These are phyloP conservation scores for Exophiala alcalophila DNA, from an alignment of 2,329 filamentous ascomycete genomes.

Conservation along the genomic window DNA sequence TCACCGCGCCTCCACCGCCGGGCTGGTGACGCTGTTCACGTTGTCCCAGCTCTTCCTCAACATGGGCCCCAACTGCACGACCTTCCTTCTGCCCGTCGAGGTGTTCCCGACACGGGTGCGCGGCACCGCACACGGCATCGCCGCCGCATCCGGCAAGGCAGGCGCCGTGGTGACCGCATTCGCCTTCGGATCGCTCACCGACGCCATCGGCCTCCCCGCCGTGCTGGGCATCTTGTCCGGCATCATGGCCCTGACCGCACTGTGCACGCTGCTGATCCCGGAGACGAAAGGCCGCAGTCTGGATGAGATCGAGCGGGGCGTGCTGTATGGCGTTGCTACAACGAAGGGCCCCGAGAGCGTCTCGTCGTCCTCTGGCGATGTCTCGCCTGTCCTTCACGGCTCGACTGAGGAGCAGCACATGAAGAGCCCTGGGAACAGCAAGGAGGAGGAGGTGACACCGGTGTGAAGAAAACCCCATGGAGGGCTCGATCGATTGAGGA, in stretches of 20 bases:
- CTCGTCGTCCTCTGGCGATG: background rate
- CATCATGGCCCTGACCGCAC: conserved; percentile 29
- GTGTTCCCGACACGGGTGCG: conserved; percentile 64
- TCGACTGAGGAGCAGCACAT: conserved; percentile 1
- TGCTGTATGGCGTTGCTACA: conserved; percentile 13
- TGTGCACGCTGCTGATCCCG: conserved; percentile 31
- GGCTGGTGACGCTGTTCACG: conserved; percentile 33
- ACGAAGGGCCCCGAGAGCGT: background rate
- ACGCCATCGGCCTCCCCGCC: conserved; percentile 28
- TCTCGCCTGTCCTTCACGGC: conserved; percentile 1
- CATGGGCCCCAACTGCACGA: conserved; percentile 56
- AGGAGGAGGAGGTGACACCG: too few species aligned
- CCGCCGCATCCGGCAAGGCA: conserved; percentile 59
- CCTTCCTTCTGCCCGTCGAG: conserved; percentile 63
- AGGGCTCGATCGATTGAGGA: too few species aligned
- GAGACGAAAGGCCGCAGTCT: conserved; percentile 33
- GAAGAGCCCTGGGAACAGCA: background rate
- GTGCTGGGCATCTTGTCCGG: conserved; percentile 31
- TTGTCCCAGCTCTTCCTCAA: conserved; percentile 36
- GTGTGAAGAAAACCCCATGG: too few species aligned
- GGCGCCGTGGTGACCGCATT: conserved; percentile 46
- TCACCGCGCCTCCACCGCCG: conserved; percentile 31
- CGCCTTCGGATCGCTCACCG: conserved; percentile 31
- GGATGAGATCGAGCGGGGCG: conserved; percentile 29
- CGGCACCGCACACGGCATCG: conserved; percentile 61